phyloP scores from a whole-genome alignment of 495 filamentous ascomycete species.

The Darksidea phi region DNA sequence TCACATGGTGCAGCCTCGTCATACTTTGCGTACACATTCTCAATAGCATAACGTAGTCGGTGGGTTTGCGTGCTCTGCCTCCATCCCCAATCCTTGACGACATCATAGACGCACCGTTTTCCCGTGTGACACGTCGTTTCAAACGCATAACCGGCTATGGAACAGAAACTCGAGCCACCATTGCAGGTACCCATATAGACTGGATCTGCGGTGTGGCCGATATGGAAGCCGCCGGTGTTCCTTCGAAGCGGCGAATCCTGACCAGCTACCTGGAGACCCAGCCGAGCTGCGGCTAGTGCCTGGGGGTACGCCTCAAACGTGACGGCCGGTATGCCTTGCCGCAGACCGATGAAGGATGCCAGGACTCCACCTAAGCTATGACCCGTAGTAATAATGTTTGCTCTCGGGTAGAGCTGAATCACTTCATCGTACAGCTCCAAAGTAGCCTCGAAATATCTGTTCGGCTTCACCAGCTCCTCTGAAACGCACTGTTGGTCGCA shows the following conservation, averaged over 20 bases:
- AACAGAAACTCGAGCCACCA: constrained; percentile 20
- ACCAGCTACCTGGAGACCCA: constrained; percentile 18
- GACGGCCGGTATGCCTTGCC: constrained; percentile 20
- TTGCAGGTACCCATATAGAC: constrained; percentile 32
- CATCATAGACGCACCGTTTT: constrained; percentile 23
- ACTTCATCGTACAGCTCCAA: constrained; percentile 28
- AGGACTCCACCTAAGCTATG: constrained; percentile 27
- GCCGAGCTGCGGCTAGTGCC: constrained; percentile 23
- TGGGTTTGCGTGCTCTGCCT: constrained; percentile 26
- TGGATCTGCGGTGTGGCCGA: constrained; percentile 27
- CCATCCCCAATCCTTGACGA: constrained; percentile 32
- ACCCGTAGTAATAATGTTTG: constrained; percentile 24
- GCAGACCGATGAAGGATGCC: constrained; percentile 25
- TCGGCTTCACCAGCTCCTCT: constrained; percentile 15
- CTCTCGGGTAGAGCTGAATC: constrained; percentile 18
- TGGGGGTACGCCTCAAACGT: constrained; percentile 31
- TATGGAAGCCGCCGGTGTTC: constrained; percentile 27
- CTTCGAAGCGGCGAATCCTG: constrained; percentile 14
- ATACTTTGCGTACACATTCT: constrained; percentile 23
- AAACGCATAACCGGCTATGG: constrained; percentile 25
- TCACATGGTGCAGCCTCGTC: constrained; percentile 13
- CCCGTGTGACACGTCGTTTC: constrained; percentile 29
- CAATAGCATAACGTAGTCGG: constrained; percentile 20
- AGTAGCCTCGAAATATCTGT: constrained; percentile 16
- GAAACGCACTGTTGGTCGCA: constrained; percentile 25